These are phyloP conservation scores for Periglandula ipomoeae DNA, from an alignment of 2,329 filamentous ascomycete species.

Conservation along the genomic window DNA sequence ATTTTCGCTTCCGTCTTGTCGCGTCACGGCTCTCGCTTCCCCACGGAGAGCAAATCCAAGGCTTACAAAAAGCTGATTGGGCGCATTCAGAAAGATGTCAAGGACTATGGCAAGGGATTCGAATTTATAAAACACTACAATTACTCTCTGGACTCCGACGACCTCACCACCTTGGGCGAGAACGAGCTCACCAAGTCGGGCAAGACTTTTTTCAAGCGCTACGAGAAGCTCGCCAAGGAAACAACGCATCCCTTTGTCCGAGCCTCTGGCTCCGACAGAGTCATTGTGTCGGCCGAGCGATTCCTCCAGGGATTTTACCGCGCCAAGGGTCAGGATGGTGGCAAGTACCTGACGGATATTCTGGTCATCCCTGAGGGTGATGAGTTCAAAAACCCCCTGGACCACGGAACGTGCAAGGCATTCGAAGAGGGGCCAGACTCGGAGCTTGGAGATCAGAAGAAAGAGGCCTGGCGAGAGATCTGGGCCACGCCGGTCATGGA, in stretches of 20 bases:
- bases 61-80: conserved; percentile 55
- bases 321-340: conserved; percentile 25
- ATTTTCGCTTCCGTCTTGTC: conserved; percentile 77
- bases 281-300: conserved; percentile 64
- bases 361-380: conserved; percentile 60
- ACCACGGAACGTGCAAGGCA: conserved; percentile 59
- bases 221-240: conserved; percentile 47
- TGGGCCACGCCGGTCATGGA: conserved; percentile 61
- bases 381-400: conserved; percentile 71
- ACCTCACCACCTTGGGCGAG: conserved; percentile 58
- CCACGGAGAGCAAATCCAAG: conserved; percentile 58
- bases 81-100: conserved; percentile 50
- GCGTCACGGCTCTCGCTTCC: conserved; percentile 76
- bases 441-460: conserved; percentile 38
- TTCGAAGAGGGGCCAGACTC: conserved; percentile 55
- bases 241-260: conserved; percentile 58
- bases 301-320: conserved; percentile 67
- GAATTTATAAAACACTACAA: conserved; percentile 63
- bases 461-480: conserved; percentile 47
- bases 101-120: conserved; percentile 52
- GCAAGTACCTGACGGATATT: conserved; percentile 44
- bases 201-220: conserved; percentile 64
- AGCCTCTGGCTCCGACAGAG: conserved; percentile 59
- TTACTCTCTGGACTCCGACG: conserved; percentile 61
- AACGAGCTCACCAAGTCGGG: conserved; percentile 67